Conservation (phyloP, 2,329 filamentous ascomycete species). For the Cladobotryum protrusum region DNA sequence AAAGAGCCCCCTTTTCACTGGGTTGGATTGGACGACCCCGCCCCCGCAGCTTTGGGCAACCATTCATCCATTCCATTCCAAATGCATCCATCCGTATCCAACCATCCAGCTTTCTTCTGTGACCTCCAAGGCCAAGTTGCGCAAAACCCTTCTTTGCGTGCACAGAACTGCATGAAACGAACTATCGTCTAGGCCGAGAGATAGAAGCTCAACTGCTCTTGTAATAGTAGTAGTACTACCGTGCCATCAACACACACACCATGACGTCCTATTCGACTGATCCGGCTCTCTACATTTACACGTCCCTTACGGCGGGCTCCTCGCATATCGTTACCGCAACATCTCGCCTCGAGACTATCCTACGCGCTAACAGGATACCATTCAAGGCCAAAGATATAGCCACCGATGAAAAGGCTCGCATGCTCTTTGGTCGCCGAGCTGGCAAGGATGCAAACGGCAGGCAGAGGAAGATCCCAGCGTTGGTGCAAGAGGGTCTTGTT, state of each 20-base stretch:
- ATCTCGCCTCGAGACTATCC: conserved; percentile 89
- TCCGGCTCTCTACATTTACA: conserved; percentile 85
- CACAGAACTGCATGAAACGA: too few species aligned
- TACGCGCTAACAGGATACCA: conserved; percentile 88
- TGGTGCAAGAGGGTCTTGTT: conserved; percentile 82
- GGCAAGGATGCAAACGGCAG: conserved; percentile 61
- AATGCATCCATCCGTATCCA: not conserved
- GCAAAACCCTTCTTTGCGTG: too few species aligned
- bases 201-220: too few species aligned
- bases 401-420: conserved; percentile 80
- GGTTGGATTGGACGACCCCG: not conserved
- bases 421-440: conserved; percentile 79
- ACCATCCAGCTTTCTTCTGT: not conserved
- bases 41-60: not conserved
- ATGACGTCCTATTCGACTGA: conserved; percentile 50
- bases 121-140: too few species aligned
- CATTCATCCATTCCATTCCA: not conserved
- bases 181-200: too few species aligned
- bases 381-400: conserved; percentile 91
- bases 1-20: too few species aligned
- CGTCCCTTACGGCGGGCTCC: conserved; percentile 89
- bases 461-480: conserved; percentile 71
- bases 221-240: too few species aligned
- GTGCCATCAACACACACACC: conserved; percentile 7
- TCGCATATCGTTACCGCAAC: conserved; percentile 96